Evolutionary conservation across 805 yeast genomes (phyloP).

Genomic region (Starmerella potacharoeniae): DNA sequence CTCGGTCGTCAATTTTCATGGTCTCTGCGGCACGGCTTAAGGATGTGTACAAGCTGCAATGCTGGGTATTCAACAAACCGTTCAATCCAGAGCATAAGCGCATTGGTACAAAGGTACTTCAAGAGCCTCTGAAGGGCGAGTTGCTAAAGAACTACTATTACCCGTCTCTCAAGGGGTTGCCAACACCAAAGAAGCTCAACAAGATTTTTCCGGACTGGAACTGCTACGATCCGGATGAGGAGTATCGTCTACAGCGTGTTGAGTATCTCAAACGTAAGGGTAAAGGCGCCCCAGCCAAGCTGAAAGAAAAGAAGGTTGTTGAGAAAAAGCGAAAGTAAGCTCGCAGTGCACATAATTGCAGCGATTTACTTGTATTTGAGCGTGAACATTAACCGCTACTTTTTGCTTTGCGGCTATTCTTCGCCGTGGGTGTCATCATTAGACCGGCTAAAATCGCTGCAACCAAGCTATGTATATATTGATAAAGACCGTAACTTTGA

Average conservation of each 20-base stretch:
- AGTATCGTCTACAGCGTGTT: conserved; percentile 20
- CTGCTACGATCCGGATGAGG: conserved; percentile 23
- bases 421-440: too few relatives aligned
- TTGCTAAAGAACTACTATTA: conserved; percentile 27
- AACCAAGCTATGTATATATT: not conserved
- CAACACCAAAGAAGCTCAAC: conserved; percentile 22
- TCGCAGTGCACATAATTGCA: not conserved
- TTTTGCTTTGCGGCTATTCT: too few relatives aligned
- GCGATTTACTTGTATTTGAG: too few relatives aligned
- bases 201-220: conserved; percentile 18
- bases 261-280: conserved; percentile 24
- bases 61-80: conserved; percentile 26
- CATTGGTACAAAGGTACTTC: conserved; percentile 29
- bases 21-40: conserved; percentile 21
- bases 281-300: conserved; percentile 27
- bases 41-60: conserved; percentile 24
- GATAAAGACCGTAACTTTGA: not conserved
- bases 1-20: conserved; percentile 3
- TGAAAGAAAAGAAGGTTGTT: conserved; percentile 24
- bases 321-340: conserved; percentile 18
- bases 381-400: too few relatives aligned
- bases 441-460: too few relatives aligned
- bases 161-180: conserved; percentile 22
- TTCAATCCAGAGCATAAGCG: conserved; percentile 28
- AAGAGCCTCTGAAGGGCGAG: conserved; percentile 27